A percentile compares a stretch with the other conserved stretches of the same genome.
Conservation (phyloP, 2,329 filamentous ascomycete genomes). For the Waltergamsia citrina region DNA sequence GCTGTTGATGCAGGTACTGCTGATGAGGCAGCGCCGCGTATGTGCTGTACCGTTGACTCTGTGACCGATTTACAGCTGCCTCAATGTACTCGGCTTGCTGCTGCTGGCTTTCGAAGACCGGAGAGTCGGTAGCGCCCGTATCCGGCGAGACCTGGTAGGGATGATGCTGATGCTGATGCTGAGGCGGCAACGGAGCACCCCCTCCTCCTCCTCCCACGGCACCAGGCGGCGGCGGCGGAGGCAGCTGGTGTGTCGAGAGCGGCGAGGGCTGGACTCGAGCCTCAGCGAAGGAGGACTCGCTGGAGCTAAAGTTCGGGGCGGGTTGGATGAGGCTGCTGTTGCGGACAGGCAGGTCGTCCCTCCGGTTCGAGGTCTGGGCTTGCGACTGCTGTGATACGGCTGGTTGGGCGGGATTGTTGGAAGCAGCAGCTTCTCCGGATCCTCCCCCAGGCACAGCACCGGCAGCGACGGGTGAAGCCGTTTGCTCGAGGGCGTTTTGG, state of each 20-base stretch:
- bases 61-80: conserved; percentile 34
- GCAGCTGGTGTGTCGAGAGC: conserved; percentile 7
- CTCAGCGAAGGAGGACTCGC: conserved; percentile 3
- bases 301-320: conserved; percentile 1
- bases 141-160: conserved; percentile 12
- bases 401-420: neutral
- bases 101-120: conserved; percentile 22
- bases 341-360: neutral
- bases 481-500: conserved; percentile 42
- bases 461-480: conserved; percentile 18
- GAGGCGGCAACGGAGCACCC: conserved; percentile 7
- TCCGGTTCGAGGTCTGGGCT: neutral
- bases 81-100: conserved; percentile 36
- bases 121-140: conserved; percentile 11
- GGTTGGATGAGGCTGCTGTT: neutral
- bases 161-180: conserved; percentile 8
- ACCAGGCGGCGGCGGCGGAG: conserved; percentile 15
- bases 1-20: conserved; percentile 7
- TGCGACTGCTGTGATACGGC: neutral
- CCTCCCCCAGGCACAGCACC: conserved; percentile 11
- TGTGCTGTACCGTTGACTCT: conserved; percentile 39
- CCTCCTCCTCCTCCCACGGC: conserved; percentile 5
- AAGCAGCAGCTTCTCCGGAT: conserved; percentile 7
- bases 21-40: conserved; percentile 14
- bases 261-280: conserved; percentile 1